Evolutionary conservation across 805 yeast genomes (phyloP), one percentile per base, ranked within the genome.

Genomic region (Yamadazyma scolyti): DNA sequence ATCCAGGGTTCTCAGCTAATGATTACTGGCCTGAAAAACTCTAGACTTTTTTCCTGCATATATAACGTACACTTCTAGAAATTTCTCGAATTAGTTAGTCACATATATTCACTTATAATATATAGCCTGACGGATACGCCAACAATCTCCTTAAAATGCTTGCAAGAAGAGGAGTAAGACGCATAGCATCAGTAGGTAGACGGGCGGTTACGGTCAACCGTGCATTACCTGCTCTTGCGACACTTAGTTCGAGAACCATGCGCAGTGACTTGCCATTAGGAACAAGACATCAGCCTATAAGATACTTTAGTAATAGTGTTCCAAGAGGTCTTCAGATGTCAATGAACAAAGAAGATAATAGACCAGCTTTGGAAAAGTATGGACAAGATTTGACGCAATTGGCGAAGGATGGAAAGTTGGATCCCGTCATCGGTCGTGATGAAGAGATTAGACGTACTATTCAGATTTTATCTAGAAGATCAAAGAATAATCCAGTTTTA

Each of bases 391-490:
- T 90, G 40, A 93, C 97, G 1, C 77, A 80, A 36, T 56, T 90
- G 43, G 98, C 98, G 2, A 71, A 73, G 39, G 85, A 84, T 33
- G 97, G 97, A 17, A 86, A 86, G 47, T 66, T 90, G 22, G 98
- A 90, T 50, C 98, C 98, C 0, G 97, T 93, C 14, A 93, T 90
- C 48, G 98, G 98, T 3, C 71, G 97, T 41, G 97, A 93, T 49
- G 96, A 89, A 40, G 97, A 93, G 52, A 93, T 90, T 34, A 73
- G 90, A 36, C 69, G 98, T 37, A 90, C 97, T 0, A 82, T 90
- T 34, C 97, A 90, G 54, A 89, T 90, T 28, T 62, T 90, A 26
- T 86, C 96, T 1, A 68, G 98, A 46, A 71, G 97, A 54, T 88
- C 97, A 1, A 90, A 90, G 58, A 93, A 93, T 56, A 90, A 90